Base-by-base conservation (phyloP, 2,329 filamentous ascomycete species). In the Hypoxylon sp. region DNA sequence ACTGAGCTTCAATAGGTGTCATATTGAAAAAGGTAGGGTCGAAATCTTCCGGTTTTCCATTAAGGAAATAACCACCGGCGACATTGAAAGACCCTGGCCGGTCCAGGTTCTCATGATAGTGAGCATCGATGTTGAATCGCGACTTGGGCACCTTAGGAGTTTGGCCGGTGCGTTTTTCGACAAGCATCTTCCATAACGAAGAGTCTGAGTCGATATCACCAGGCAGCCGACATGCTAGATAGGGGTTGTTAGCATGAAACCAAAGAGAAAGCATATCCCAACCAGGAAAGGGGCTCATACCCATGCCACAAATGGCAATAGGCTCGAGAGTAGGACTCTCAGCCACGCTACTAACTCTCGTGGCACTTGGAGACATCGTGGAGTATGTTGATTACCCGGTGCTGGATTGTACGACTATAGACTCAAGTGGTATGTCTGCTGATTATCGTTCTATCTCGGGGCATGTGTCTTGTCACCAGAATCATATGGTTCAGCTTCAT, bases 21-120 rank as follows among this genome's bases (percentile, higher is more conserved):
- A 83, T 81, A 46, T 75, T 73, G 71, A 84, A 84, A 71, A 84
- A 82, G 3, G 66, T 77, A 38, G 67, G 69, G 32, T 76, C 75
- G 58, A 76, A 76, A 19, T 73, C 68, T 3, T 65, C 61, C 0
- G 63, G 66, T 4, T 68, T 57, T 9, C 65, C 71, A 36, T 73
- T 60, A 13, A 76, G 61, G 34, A 75, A 76, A 58, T 75, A 75
- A 11, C 74, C 74, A 17, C 73, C 73, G 3, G 51, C 49, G 2
- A 72, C 68, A 28, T 66, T 69, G 48, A 73, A 74, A 10, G 67
- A 71, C 2, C 73, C 73, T 7, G 73, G 73, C 13, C 73, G 65
- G 6, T 74, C 72, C 14, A 51, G 63, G 23, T 75, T 65, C 23
- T 69, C 28, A 36, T 75, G 73, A 49, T 67, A 72, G 49, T 75